phyloP scores from a whole-genome alignment of 495 filamentous ascomycete species.

The Bacidia gigantensis region DNA sequence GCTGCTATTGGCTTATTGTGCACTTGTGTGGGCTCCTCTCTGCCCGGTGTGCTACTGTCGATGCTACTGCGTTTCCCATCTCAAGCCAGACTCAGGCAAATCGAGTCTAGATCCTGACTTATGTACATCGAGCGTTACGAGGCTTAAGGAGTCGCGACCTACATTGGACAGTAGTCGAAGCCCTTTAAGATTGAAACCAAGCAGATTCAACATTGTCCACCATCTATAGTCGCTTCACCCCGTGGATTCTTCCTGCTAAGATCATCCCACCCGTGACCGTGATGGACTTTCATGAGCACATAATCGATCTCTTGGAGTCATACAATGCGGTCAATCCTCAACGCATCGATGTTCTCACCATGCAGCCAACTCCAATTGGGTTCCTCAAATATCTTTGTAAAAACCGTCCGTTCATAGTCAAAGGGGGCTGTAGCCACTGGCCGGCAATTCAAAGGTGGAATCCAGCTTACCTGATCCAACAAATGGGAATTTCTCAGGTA shows the following conservation, averaged over 20 bases:
- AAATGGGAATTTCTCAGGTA: constrained; percentile 38
- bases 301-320: constrained; percentile 2
- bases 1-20: no score
- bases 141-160: no score
- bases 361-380: constrained; percentile 52
- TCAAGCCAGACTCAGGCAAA: no score
- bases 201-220: no score
- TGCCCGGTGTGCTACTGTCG: no score
- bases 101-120: no score
- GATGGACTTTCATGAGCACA: neutral
- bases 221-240: no score
- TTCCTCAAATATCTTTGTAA: constrained; percentile 55
- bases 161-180: no score
- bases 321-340: constrained; percentile 56
- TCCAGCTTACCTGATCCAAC: constrained; percentile 35
- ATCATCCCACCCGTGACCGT: neutral
- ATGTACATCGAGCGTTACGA: no score
- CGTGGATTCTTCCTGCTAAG: neutral
- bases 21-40: no score
- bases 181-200: no score
- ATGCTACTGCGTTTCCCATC: no score
- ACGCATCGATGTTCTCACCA: constrained; percentile 39
- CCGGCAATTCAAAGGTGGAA: constrained; percentile 45
- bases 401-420: constrained; percentile 58
- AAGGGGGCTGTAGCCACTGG: constrained; percentile 44